Evolutionary conservation across 2,329 filamentous ascomycete genomes (phyloP), one percentile per base, ranked within the genome.

Genomic region (Colletotrichum chlorophyti): DNA sequence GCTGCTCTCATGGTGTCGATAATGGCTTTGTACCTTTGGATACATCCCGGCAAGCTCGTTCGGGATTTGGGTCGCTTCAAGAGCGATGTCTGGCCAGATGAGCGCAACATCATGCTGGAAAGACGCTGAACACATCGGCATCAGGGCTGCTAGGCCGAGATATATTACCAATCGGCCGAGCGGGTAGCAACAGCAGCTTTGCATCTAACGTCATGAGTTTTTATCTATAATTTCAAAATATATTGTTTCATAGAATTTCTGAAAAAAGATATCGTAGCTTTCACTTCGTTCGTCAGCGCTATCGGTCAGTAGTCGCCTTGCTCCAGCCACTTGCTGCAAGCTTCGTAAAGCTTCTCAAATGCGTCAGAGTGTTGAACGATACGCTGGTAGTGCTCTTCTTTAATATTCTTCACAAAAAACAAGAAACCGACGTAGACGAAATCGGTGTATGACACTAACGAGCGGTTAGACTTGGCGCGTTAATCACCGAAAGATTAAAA

Each of bases 381-480:
- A 38, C 72, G 69, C 34, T 75, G 64, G 63, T 74, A 81, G 2
- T 74, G 26, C 21, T 71, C 70, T n/a, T 73, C 68, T 34, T 75
- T 70, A 17, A 76, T 66, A 1, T 69, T 48, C 62, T 70, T 74
- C 7, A 75, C 60, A 53, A 80, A 83, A 5, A 81, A 69, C 55
- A 87, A 61, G 29, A 74, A 73, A 1, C 75, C 76, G 0, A 79
- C 79, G 65, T 85, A 80, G 2, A 85, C 74, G 53, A 90, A 83
- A 66, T 87, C 86, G 4, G 80, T 80, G 68, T 83, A 89, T 0
- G 61, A 61, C 5, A 58, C 61, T 63, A 10, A 0, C 1, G 2
- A 1, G 4, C 15, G 7, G 14, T 50, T 11, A 43, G 40, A 17
- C 2, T 17, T 21, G 5, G 11, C 2, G 2, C 10, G 10, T 6